Conservation (phyloP, 2,329 filamentous ascomycete species). For the Penicillium sp. region DNA sequence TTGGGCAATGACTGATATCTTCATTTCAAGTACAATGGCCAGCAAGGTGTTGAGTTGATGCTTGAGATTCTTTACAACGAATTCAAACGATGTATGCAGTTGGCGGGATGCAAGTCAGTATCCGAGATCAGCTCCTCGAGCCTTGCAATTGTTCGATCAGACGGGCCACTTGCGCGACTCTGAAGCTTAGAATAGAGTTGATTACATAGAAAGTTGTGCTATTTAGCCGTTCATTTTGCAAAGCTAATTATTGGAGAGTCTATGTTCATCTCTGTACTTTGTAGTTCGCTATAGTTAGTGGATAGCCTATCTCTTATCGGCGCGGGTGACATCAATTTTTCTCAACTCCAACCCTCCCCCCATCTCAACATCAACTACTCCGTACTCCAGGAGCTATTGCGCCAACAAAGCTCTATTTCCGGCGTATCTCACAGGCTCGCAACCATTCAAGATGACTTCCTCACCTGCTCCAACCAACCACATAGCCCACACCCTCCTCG, state of each 20-base stretch:
- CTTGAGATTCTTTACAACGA: constrained; percentile 41
- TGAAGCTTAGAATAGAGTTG: constrained; percentile 13
- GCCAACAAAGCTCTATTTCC: not conserved
- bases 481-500: constrained; percentile 70
- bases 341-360: constrained; percentile 9
- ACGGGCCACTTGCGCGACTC: constrained; percentile 33
- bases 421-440: not conserved
- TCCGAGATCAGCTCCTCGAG: constrained; percentile 34
- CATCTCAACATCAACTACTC: constrained; percentile 10
- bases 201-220: not conserved
- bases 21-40: constrained; percentile 36
- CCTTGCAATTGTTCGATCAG: constrained; percentile 28
- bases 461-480: constrained; percentile 39
- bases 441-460: constrained; percentile 26
- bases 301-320: constrained; percentile 23
- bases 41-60: constrained; percentile 41
- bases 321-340: constrained; percentile 29
- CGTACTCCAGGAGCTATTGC: not conserved
- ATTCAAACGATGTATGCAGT: constrained; percentile 40
- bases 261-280: not conserved
- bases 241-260: not conserved
- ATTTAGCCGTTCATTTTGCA: not conserved
- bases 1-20: not conserved
- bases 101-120: constrained; percentile 36
- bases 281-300: not conserved